Base-by-base conservation (phyloP, 2,329 filamentous ascomycete species). In the Fusarium marasasianum region DNA sequence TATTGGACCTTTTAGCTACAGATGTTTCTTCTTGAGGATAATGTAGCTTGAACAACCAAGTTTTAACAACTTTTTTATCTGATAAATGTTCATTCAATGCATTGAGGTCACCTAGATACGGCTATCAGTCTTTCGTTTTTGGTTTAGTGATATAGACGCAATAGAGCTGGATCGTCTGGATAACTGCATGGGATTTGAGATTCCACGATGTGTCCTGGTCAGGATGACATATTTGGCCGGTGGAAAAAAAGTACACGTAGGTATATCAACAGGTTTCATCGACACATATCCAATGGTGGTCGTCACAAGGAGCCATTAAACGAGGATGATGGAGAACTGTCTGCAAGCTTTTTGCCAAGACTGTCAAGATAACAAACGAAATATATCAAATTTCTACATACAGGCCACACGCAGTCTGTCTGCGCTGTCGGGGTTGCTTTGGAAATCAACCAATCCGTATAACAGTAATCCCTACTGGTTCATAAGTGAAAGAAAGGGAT, bases 401-500 rank as follows among this genome's bases (percentile, higher is more conserved):
- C 74, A 78, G 70, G 61, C 66, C 66, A 56, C 40, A 56, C 58
- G 67, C 66, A 63, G 66, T 76, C 69, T 71, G 67, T 60, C 69
- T 63, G 66, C 64, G 59, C 56, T 66, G 26, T 47, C 37, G 48
- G 63, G 55, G 48, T 33, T 64, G 51, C 50, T 63, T 65, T 43
- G 66, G 56, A 69, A 63, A 44, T 38, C 43, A 71, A 55, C 56
- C 59, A 59, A 44, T 38, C 63, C 48, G 41, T 26, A 40, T 62
- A 74, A 67, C 67, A 75, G 57, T 71, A 63, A 77, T 77, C 77
- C 74, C 67, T 76, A 60, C 64, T 75, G 37, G 57, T 75, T 65
- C 70, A 55, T 48, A 43, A 72, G 56, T 68, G 72, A 72, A 72
- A 56, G 73, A 77, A 79, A 76, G 79, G 76, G 77, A 79, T 80